Base-by-base conservation (phyloP, 2,329 filamentous ascomycete species). In the Hypoxylon sp. region DNA sequence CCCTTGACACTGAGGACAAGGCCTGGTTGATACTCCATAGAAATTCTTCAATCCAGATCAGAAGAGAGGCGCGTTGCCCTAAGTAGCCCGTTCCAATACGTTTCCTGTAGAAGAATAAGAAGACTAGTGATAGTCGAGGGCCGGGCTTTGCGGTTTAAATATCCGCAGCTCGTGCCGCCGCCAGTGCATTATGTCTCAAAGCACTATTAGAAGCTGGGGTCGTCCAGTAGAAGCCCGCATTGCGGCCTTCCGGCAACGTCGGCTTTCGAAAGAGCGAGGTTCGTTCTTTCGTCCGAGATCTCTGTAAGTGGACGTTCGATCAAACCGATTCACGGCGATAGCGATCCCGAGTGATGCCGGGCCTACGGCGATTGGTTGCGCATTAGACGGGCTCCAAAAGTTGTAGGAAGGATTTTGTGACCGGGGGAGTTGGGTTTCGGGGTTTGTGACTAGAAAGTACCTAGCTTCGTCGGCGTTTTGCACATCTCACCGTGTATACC, bases 301-400 rank as follows among this genome's bases (percentile, higher is more conserved):
- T 33, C 14, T n/a, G 28, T 11, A 58, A 32, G 28, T 22, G 24
- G 55, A 45, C n/a, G 52, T 30, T 50, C 33, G 33, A 59, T 53
- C 45, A 40, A 40, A 14, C 58, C 57, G 66, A 30, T 22, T 55
- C 22, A 40, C 60, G 63, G 63, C 63, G 59, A 66, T 38, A 66
- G 59, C 55, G 62, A 68, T 68, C 33, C 65, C 62, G 65, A 68
- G 33, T 57, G 59, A 61, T 36, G 45, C 65, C 62, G 65, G 56
- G 36, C 32, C 44, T 49, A 53, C 50, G 57, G 55, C 50, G 46
- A 62, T 64, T 65, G 57, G 28, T 55, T 58, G 40, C 16, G n/a
- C 18, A 58, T 40, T 33, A 40, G 14, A 49, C n/a, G 33, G 22
- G 42, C 33, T 38, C 16, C 26, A 46, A 14, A 32, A 8, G 33